Evolutionary conservation across 208 protist species (phyloP).

Genomic region (Leptomonas pyrrhocoris): DNA sequence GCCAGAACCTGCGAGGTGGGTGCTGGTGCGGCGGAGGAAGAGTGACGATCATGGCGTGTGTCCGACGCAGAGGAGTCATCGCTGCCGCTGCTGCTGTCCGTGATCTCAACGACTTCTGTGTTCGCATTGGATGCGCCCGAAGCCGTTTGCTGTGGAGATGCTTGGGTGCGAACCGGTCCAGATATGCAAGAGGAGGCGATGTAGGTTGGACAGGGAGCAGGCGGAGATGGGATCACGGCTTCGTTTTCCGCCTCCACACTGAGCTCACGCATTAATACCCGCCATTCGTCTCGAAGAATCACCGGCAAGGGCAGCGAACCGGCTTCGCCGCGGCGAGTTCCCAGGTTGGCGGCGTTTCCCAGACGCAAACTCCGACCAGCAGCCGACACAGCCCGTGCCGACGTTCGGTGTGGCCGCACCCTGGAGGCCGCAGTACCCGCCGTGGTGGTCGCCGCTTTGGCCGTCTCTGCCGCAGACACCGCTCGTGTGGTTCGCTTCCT

Average conservation of each 20-base stretch:
- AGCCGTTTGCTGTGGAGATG: too few species aligned
- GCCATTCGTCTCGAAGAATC: neutral
- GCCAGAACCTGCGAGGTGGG: neutral
- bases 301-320: too few species aligned
- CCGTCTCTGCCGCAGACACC: neutral
- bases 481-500: neutral
- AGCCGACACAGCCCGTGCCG: neutral
- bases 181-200: neutral
- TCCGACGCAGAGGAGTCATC: neutral
- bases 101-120: constrained; percentile 26
- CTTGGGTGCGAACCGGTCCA: neutral
- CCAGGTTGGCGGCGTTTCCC: neutral
- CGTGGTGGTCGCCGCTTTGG: neutral
- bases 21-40: neutral
- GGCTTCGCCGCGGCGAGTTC: neutral
- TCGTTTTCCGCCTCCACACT: neutral
- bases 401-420: neutral
- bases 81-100: constrained; percentile 18
- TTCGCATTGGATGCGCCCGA: too few species aligned
- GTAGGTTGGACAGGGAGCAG: neutral
- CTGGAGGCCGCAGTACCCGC: neutral
- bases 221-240: neutral
- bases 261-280: constrained; percentile 4
- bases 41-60: neutral
- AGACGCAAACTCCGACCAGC: neutral